A percentile compares a stretch with the other conserved stretches of the same genome.
Evolutionary conservation across 2,329 filamentous ascomycete genomes (phyloP).

Genomic region (Fusarium tanahbumbuense): DNA sequence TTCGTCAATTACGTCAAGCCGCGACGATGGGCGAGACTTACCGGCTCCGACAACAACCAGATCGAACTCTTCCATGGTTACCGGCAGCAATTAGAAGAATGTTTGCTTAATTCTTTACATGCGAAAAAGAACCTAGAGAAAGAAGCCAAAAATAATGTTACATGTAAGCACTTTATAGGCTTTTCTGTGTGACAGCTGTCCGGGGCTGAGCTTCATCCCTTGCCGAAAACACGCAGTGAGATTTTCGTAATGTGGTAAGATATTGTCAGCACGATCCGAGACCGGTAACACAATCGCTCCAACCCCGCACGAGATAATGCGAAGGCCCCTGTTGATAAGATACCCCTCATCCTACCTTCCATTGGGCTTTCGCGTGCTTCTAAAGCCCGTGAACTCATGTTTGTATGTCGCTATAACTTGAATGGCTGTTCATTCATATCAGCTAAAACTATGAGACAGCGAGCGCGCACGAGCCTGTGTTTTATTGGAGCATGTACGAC

Average conservation of each 20-base stretch:
- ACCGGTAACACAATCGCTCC: not conserved
- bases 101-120: too few species aligned
- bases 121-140: too few species aligned
- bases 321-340: not conserved
- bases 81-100: accelerated
- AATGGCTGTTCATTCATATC: not conserved
- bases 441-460: not conserved
- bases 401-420: not conserved
- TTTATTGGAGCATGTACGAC: not conserved
- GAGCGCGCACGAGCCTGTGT: not conserved
- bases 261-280: not conserved
- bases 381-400: too few species aligned
- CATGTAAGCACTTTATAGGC: too few species aligned
- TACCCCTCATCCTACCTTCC: too few species aligned
- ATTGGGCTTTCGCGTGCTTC: too few species aligned
- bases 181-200: not conserved
- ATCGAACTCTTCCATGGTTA: not conserved
- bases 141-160: too few species aligned
- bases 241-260: not conserved
- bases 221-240: not conserved
- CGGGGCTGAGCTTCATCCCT: not conserved
- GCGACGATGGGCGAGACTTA: not conserved
- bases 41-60: not conserved
- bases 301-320: not conserved
- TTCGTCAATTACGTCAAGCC: not conserved